Conservation (phyloP, 2,329 filamentous ascomycete genomes). For the Salinomyces thailandicus region DNA sequence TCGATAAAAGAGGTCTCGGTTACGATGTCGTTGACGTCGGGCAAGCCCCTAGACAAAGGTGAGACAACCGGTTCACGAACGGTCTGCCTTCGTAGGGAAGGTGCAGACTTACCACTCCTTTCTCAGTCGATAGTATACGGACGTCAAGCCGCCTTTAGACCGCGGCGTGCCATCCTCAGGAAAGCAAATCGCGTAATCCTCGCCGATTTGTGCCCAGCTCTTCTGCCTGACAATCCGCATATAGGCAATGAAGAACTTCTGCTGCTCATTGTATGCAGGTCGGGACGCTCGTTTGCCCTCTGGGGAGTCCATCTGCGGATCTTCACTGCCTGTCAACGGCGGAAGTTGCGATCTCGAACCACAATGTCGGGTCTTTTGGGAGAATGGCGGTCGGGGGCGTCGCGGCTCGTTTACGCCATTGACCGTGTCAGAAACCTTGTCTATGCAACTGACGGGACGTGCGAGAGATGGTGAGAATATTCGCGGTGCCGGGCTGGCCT, state of each 20-base stretch:
- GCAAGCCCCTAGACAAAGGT: background rate
- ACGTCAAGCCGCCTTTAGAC: conserved; percentile 23
- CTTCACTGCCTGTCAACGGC: too few species aligned
- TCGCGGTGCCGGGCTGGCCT: too few species aligned
- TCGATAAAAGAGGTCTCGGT: background rate
- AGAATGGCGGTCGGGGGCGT: too few species aligned
- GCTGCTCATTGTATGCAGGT: conserved; percentile 25
- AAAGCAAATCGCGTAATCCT: conserved; percentile 16
- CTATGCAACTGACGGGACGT: too few species aligned
- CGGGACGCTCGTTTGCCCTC: conserved; percentile 11
- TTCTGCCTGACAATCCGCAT: conserved; percentile 12
- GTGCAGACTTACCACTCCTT: conserved; percentile 18
- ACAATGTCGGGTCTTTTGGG: too few species aligned
- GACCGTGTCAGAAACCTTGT: too few species aligned
- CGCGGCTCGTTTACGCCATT: too few species aligned
- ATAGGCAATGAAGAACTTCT: conserved; percentile 26
- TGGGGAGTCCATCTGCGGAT: too few species aligned
- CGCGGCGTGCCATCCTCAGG: conserved; percentile 13
- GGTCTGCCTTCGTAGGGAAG: too few species aligned
- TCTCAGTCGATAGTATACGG: conserved; percentile 26
- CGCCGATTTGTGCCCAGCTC: conserved; percentile 22
- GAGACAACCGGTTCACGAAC: too few species aligned
- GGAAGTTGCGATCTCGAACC: too few species aligned
- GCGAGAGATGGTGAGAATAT: too few species aligned
- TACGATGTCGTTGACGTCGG: background rate